Conservation (phyloP, 169 alveolate species). For the Cryptosporidium ryanae region DNA sequence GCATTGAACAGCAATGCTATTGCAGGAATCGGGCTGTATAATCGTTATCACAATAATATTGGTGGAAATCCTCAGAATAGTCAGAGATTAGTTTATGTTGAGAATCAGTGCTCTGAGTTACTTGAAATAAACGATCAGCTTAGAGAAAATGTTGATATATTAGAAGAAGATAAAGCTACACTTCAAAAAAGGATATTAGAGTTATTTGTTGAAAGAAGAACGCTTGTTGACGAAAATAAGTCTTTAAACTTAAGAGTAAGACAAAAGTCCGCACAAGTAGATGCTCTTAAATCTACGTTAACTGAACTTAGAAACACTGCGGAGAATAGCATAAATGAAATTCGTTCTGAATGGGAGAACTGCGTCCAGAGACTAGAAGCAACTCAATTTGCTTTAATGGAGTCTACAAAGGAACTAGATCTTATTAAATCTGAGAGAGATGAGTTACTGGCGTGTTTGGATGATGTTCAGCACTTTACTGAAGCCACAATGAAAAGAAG, state of each 20-base stretch:
- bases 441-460: conserved; percentile 67
- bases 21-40: conserved; percentile 15
- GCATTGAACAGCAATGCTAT: background rate
- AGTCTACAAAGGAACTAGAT: conserved; percentile 59
- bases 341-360: conserved; percentile 61
- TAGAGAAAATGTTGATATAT: conserved; percentile 44
- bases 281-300: conserved; percentile 59
- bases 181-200: conserved; percentile 64
- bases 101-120: conserved; percentile 56
- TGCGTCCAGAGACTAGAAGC: conserved; percentile 73
- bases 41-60: background rate
- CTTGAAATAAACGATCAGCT: conserved; percentile 34
- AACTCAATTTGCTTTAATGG: conserved; percentile 65
- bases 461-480: conserved; percentile 71
- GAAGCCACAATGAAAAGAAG: conserved; percentile 72
- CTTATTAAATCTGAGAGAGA: conserved; percentile 69
- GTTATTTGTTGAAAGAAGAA: conserved; percentile 68
- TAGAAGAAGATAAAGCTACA: conserved; percentile 73
- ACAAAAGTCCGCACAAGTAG: conserved; percentile 66
- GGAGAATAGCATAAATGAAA: conserved; percentile 53
- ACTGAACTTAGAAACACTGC: conserved; percentile 74
- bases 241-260: conserved; percentile 36
- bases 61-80: background rate
- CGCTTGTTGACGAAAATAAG: conserved; percentile 41
- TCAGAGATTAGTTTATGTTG: conserved; percentile 13